Base-by-base conservation (phyloP, 2,329 filamentous ascomycete genomes). In the Botrytis tulipae region DNA sequence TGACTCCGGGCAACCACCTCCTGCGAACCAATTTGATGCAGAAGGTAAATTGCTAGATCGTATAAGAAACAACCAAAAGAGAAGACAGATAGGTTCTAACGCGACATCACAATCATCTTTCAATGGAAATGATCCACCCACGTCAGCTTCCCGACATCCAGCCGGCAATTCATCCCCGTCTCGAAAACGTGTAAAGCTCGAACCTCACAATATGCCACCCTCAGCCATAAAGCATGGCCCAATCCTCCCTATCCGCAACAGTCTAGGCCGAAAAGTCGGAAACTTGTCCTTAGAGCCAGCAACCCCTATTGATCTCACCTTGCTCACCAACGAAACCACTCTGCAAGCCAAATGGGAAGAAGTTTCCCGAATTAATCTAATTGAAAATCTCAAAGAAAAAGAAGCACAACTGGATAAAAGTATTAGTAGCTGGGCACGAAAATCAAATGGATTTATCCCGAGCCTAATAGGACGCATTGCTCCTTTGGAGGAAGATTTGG, bases 201-300 rank as follows among this genome's bases (percentile, higher is more conserved):
- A 9, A 29, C 6, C 12, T 1, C 16, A 3, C 51, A 1, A 29
- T 29, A 16, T 18, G 0, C 10, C 0, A n/a, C 48, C 12, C 4
- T 54, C 12, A 16, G 9, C 10, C 25, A 29, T 29, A 18, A 29
- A 8, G n/a, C 6, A 54, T 18, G 0, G 2, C 48, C 51, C n/a
- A 0, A 54, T 29, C 2, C n/a, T 54, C 6, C 7, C 12, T 29
- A 54, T 29, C 2, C 51, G 29, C 44, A 48, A 65, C 7, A 1
- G 29, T n/a, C 1, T 35, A 16, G 62, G n/a, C 14, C 42, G 18
- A 35, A 65, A 48, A 48, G 9, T 65, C 3, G n/a, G 62, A 18
- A 46, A 32, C 2, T 4, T 35, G 1, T 46, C 22, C 6, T 29
- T 35, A 16, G 18, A 65, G 16, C 16, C 42, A 32, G 10, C 29